phyloP scores from a whole-genome alignment of 768 basidiomycete genomes.

The Pisolithus tinctorius region DNA sequence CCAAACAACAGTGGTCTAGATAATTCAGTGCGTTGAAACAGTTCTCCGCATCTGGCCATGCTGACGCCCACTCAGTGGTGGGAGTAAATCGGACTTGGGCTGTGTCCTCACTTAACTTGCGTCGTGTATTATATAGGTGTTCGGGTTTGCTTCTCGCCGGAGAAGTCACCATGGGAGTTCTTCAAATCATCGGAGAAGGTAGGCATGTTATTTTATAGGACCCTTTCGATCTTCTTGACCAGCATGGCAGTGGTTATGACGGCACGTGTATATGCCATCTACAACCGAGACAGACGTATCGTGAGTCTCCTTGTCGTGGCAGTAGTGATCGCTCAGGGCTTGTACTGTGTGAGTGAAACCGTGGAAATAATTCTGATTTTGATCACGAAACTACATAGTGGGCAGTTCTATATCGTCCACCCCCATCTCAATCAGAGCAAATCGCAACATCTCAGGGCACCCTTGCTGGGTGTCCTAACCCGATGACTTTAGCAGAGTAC shows the following conservation, averaged over 20 bases:
- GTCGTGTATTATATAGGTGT: not conserved
- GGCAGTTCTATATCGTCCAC: too few species aligned
- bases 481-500: too few species aligned
- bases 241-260: not conserved
- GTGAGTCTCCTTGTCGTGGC: not conserved
- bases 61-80: not conserved
- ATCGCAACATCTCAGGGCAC: too few species aligned
- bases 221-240: not conserved
- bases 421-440: too few species aligned
- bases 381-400: too few species aligned
- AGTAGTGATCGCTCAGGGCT: not conserved
- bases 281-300: not conserved
- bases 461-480: too few species aligned
- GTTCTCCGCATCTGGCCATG: not conserved
- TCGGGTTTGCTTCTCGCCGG: not conserved
- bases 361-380: too few species aligned
- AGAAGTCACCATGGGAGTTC: not conserved
- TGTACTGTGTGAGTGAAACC: too few species aligned
- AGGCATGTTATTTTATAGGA: not conserved
- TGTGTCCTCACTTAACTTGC: not conserved
- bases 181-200: not conserved
- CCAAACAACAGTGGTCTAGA: not conserved
- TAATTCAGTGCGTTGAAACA: not conserved
- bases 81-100: not conserved
- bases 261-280: not conserved